Evolutionary conservation across 164 flowering plant genomes (phyloP).

Genomic region (Kingdonia uniflora): DNA sequence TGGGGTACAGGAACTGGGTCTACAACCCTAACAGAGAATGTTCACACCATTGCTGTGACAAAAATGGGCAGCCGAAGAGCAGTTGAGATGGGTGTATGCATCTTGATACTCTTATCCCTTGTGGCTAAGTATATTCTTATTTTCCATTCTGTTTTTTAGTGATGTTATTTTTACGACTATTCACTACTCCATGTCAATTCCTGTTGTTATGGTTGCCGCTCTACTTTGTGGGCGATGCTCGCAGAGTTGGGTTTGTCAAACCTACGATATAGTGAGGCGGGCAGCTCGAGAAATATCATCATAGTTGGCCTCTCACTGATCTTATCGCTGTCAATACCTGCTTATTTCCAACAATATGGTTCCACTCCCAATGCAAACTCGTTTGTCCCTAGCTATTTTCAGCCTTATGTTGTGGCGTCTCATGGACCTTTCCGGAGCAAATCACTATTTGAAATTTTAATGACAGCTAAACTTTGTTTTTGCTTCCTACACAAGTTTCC

Average conservation of each 20-base stretch:
- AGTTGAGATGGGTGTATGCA: constrained; percentile 77
- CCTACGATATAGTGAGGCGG: constrained; percentile 91
- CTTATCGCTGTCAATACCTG: constrained; percentile 81
- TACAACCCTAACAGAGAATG: constrained; percentile 89
- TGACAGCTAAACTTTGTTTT: background rate
- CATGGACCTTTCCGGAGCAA: constrained; percentile 81
- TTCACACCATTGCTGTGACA: constrained; percentile 96
- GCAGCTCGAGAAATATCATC: constrained; percentile 95
- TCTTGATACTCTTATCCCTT: constrained; percentile 72
- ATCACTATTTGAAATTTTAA: constrained; percentile 8
- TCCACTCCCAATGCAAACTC: constrained; percentile 57
- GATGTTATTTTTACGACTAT: background rate
- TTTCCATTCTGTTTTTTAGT: background rate
- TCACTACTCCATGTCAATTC: constrained; percentile 58
- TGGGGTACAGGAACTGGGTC: constrained; percentile 99
- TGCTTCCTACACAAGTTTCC: background rate
- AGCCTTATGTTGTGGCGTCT: constrained; percentile 88
- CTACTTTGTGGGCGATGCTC: constrained; percentile 96
- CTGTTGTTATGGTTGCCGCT: constrained; percentile 89
- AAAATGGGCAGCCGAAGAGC: constrained; percentile 98
- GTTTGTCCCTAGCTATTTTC: constrained; percentile 86
- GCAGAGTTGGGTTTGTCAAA: constrained; percentile 89
- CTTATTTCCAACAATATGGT: constrained; percentile 98
- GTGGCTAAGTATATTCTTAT: constrained; percentile 40
- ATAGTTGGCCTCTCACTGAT: constrained; percentile 89